Conservation (phyloP, 805 yeast species). For the Priceomyces haplophilus region DNA sequence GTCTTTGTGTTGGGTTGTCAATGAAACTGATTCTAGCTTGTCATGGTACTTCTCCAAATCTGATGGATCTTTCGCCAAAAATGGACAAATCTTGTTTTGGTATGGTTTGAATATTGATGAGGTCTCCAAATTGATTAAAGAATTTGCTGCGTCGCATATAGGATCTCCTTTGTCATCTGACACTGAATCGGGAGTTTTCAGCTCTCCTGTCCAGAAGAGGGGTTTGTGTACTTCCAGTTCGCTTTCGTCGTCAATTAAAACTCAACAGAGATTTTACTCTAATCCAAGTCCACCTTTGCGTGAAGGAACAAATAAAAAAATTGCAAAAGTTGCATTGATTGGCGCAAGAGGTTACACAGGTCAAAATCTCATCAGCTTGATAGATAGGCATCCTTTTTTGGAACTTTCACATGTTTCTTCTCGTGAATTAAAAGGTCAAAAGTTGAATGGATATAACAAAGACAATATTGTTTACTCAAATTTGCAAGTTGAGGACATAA, state of each 20-base stretch:
- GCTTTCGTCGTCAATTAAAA: not conserved
- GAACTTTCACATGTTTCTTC: constrained; percentile 93
- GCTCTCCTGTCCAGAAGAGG: constrained; percentile 48
- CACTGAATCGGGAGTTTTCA: constrained; percentile 46
- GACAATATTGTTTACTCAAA: constrained; percentile 77
- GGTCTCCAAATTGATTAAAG: constrained; percentile 60
- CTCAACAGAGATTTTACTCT: constrained; percentile 24
- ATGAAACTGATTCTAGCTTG: constrained; percentile 86
- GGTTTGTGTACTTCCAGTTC: constrained; percentile 42
- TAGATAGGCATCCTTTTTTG: constrained; percentile 81
- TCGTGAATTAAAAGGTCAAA: constrained; percentile 87
- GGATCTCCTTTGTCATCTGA: constrained; percentile 36
- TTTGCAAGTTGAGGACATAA: constrained; percentile 82
- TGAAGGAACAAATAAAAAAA: constrained; percentile 57
- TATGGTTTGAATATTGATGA: constrained; percentile 74
- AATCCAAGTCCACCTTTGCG: constrained; percentile 74
- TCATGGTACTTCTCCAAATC: constrained; percentile 91
- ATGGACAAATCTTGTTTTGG: constrained; percentile 93
- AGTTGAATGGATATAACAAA: constrained; percentile 83
- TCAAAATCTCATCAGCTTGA: constrained; percentile 82
- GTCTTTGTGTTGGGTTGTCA: constrained; percentile 81
- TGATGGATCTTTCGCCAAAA: constrained; percentile 88
- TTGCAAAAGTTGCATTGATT: constrained; percentile 81
- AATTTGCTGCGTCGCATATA: constrained; percentile 36
- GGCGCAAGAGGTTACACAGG: constrained; percentile 99